Conservation (phyloP, 768 basidiomycete genomes). For the Xerocomellus chrysenteron region DNA sequence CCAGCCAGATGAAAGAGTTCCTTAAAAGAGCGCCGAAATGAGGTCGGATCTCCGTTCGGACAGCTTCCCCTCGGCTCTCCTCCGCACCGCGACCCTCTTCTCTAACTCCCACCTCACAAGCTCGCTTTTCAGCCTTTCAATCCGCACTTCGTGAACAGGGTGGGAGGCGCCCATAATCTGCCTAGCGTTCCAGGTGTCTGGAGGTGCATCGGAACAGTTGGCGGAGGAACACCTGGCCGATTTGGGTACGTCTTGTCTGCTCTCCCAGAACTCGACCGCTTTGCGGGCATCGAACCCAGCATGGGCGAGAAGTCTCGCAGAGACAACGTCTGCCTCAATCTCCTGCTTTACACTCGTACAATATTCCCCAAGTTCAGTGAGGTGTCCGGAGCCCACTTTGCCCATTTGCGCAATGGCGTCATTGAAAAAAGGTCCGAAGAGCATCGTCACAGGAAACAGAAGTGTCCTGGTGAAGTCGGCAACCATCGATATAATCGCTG, state of each 20-base stretch:
- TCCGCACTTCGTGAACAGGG: conserved; percentile 44
- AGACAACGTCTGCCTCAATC: conserved; percentile 90
- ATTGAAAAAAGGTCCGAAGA: conserved; percentile 93
- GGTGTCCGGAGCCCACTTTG: conserved; percentile 72
- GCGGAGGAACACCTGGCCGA: conserved; percentile 23
- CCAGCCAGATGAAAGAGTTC: background rate
- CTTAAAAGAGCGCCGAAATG: conserved; percentile 14
- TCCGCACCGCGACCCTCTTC: conserved; percentile 26
- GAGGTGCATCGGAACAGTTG: conserved; percentile 6
- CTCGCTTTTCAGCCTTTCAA: conserved; percentile 42
- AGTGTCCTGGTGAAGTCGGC: conserved; percentile 76
- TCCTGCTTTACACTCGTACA: conserved; percentile 85
- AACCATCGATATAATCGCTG: conserved; percentile 72
- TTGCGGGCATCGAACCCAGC: conserved; percentile 86
- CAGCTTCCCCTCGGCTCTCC: conserved; percentile 21
- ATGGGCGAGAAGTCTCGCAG: conserved; percentile 83
- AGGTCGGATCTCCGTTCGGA: conserved; percentile 12
- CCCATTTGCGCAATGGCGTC: conserved; percentile 86
- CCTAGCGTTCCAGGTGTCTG: conserved; percentile 17
- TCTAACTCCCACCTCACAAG: conserved; percentile 46
- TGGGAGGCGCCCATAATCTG: conserved; percentile 42
- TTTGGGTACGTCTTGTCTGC: conserved; percentile 37
- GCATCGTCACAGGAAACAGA: conserved; percentile 85
- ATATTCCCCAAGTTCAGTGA: conserved; percentile 66
- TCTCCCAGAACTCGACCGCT: conserved; percentile 84